Base-by-base conservation (phyloP, 2,329 filamentous ascomycete species). In the Orbilia javanica region DNA sequence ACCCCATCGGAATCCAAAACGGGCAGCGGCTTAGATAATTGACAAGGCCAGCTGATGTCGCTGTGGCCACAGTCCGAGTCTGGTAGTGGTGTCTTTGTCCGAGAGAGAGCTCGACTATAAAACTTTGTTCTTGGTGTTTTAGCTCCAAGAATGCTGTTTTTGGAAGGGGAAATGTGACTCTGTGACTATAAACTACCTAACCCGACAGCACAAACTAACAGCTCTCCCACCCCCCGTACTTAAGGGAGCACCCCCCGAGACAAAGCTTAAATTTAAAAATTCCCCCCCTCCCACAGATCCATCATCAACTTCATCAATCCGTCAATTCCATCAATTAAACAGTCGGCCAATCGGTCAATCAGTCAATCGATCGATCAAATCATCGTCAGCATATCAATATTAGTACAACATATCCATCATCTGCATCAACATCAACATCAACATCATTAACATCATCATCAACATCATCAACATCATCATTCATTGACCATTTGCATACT, bases 1-100 rank as follows among this genome's bases (percentile, higher is more conserved):
- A 77, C 72, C 72, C 72, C 72, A 77, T 77, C 72, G 27, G 31
- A 77, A 77, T 57, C 72, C 66, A 18, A 55, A 65, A 57, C 48
- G 29, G 72, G 66, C 57, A 77, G 62, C 53, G 64, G 39, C 63
- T 75, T 75, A 75, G 71, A 75, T 75, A 75, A 75, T 75, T 62
- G n/a, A 20, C 52, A 57, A 52, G 39, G 22, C 70, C 50, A 60
- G 31, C 52, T 53, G 60, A 53, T 52, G 20, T 55, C 6, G 34
- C 65, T 34, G 65, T 57, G 44, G 36, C 44, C 60, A 48, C 39
- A 44, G 22, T 46, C 60, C 39, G 60, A 64, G 36, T 46, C 42
- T 25, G 36, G 7, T 11, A 20, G 36, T 18, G 11, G 57, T 25
- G n/a, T 63, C 36, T 42, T 27, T 63, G 57, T 29, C 57, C 36